These are phyloP conservation scores for Uncinocarpus reesii DNA, from an alignment of 2,329 filamentous ascomycete species.

Conservation along the genomic window DNA sequence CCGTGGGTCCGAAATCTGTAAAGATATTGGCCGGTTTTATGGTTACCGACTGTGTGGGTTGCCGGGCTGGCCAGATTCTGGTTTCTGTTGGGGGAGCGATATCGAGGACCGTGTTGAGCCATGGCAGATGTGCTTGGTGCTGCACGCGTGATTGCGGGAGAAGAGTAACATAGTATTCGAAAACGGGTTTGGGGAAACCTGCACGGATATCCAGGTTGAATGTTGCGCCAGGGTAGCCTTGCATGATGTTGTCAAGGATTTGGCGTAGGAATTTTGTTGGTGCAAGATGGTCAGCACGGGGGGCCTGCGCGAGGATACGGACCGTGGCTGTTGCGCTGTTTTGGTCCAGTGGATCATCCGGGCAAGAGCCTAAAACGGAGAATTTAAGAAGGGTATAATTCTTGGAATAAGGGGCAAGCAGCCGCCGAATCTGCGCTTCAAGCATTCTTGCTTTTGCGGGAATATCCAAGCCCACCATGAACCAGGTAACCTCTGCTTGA, in stretches of 20 bases:
- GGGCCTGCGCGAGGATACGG: conserved; percentile 40
- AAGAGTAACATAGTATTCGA: conserved; percentile 24
- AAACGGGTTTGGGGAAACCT: conserved; percentile 29
- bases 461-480: conserved; percentile 38
- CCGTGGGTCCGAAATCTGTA: conserved; percentile 23
- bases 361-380: conserved; percentile 24
- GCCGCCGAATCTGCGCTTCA: conserved; percentile 36
- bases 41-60: conserved; percentile 19
- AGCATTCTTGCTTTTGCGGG: conserved; percentile 39
- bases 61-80: conserved; percentile 20
- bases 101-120: conserved; percentile 15
- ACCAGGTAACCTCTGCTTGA: conserved; percentile 40
- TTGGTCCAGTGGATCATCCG: conserved; percentile 31
- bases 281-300: conserved; percentile 27
- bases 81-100: conserved; percentile 21
- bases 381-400: conserved; percentile 27
- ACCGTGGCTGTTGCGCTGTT: conserved; percentile 36
- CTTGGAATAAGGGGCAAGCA: conserved; percentile 27
- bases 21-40: conserved; percentile 7
- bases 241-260: conserved; percentile 33
- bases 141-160: conserved; percentile 22
- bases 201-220: conserved; percentile 28
- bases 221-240: conserved; percentile 32
- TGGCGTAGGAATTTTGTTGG: conserved; percentile 29
- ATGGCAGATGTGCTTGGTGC: conserved; percentile 23